These are phyloP conservation scores for Talaromyces sp. DNA, from an alignment of 2,329 filamentous ascomycete species.

Conservation along the genomic window DNA sequence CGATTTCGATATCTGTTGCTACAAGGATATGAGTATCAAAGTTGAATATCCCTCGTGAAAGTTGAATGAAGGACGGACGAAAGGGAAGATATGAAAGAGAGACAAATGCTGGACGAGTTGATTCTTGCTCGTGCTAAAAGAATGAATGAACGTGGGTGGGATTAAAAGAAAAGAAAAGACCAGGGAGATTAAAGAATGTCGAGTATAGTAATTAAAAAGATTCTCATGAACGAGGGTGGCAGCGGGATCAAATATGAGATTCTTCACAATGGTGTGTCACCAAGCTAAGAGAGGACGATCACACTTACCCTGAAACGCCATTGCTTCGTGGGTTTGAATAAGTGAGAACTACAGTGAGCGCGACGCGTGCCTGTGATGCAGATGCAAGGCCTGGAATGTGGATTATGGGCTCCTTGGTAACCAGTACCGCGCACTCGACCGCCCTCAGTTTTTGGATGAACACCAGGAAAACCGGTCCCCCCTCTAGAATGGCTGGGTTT, in stretches of 20 bases:
- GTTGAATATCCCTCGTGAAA: conserved; percentile 9
- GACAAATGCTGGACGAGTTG: conserved; percentile 9
- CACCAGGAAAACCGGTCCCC: neutral
- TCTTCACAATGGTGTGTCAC: conserved; percentile 25
- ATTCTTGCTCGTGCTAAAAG: conserved; percentile 14
- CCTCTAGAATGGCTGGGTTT: conserved; percentile 13
- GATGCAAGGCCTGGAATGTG: conserved; percentile 41
- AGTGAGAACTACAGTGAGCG: conserved; percentile 21
- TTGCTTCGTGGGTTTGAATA: conserved; percentile 27
- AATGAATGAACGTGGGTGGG: conserved; percentile 18
- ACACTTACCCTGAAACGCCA: conserved; percentile 37
- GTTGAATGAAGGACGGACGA: conserved; percentile 19
- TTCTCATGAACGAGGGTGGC: conserved; percentile 25
- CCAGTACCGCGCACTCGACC: conserved; percentile 26
- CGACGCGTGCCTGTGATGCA: conserved; percentile 34
- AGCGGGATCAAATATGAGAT: conserved; percentile 40
- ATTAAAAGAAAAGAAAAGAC: conserved; percentile 10
- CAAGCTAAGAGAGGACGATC: conserved; percentile 25
- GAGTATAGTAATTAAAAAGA: conserved; percentile 20
- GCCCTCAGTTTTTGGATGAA: conserved; percentile 15
- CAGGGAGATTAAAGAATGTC: conserved; percentile 25
- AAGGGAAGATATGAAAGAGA: neutral
- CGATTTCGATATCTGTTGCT: conserved; percentile 28
- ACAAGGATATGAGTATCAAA: conserved; percentile 18
- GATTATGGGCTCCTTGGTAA: conserved; percentile 36